A percentile compares a stretch with the other conserved stretches of the same genome.
phyloP scores from a whole-genome alignment of 352 stramenopile genomes.

The Globisporangium barbulae region DNA sequence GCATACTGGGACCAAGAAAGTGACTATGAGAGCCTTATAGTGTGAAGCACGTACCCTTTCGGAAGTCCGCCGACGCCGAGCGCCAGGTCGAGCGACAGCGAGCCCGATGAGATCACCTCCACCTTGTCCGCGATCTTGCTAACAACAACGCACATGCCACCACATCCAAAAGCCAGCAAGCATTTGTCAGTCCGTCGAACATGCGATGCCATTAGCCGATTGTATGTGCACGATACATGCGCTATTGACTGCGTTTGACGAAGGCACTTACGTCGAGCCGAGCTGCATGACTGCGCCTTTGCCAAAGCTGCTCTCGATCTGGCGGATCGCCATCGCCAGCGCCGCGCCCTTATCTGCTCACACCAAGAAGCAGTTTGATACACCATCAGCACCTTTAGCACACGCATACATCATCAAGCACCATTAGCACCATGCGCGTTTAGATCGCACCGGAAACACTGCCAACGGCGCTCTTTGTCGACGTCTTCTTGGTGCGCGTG shows the following conservation, averaged over 20 bases:
- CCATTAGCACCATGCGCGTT: background rate
- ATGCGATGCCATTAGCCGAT: background rate
- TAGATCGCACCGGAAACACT: background rate
- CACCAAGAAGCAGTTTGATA: background rate
- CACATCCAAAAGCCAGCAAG: background rate
- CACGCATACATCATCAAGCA: background rate
- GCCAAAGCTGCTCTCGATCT: slow-evolving; percentile 96
- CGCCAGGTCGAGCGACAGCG: slow-evolving; percentile 91
- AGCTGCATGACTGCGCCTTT: slow-evolving; percentile 97
- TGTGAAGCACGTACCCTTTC: slow-evolving; percentile 60
- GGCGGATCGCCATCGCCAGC: slow-evolving; percentile 92
- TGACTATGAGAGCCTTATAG: background rate
- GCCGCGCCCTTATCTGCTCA: slow-evolving; percentile 70
- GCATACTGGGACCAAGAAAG: background rate
- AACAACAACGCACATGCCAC: background rate
- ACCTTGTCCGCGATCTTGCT: slow-evolving; percentile 87
- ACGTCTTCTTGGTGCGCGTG: slow-evolving; percentile 22
- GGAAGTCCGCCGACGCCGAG: slow-evolving; percentile 93
- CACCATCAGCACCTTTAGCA: background rate
- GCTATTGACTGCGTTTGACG: background rate
- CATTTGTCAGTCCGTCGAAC: background rate
- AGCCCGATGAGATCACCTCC: slow-evolving; percentile 93
- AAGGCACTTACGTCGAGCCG: slow-evolving; percentile 74
- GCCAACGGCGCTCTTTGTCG: slow-evolving; percentile 14
- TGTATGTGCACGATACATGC: background rate